phyloP scores from a whole-genome alignment of 331 rosid species.

The Malus hybrid region DNA sequence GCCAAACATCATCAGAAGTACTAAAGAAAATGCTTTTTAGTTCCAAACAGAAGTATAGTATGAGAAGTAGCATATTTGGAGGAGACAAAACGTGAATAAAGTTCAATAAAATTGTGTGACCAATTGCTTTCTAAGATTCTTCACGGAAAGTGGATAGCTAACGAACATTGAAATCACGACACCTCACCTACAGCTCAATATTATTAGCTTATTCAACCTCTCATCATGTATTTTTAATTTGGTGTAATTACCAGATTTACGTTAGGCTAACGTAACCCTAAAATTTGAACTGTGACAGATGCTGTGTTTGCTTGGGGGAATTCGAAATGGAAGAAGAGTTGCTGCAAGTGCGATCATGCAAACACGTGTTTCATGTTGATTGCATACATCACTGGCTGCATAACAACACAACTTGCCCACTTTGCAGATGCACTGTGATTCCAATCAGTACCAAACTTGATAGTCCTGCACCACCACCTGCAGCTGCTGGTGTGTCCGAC shows the following conservation, averaged over 20 bases:
- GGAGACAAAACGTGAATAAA: slow-evolving; percentile 26
- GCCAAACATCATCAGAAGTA: too few species aligned
- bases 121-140: neutral
- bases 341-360: slow-evolving; percentile 64
- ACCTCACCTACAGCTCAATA: neutral
- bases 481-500: slow-evolving; percentile 20
- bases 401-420: slow-evolving; percentile 83
- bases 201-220: too few species aligned
- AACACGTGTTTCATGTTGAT: slow-evolving; percentile 79
- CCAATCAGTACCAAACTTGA: slow-evolving; percentile 33
- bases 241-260: neutral
- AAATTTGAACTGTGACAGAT: slow-evolving; percentile 33
- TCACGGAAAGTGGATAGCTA: neutral
- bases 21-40: too few species aligned
- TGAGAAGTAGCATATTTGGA: slow-evolving; percentile 23
- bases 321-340: slow-evolving; percentile 75
- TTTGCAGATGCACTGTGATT: slow-evolving; percentile 73
- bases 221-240: neutral
- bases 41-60: neutral
- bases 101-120: neutral
- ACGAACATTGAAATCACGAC: neutral
- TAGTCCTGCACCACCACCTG: neutral
- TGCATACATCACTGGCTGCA: slow-evolving; percentile 85
- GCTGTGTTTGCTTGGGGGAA: slow-evolving; percentile 90
- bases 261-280: neutral